phyloP scores from a whole-genome alignment of 2,329 filamentous ascomycete species.

The Alternaria ventricosa region DNA sequence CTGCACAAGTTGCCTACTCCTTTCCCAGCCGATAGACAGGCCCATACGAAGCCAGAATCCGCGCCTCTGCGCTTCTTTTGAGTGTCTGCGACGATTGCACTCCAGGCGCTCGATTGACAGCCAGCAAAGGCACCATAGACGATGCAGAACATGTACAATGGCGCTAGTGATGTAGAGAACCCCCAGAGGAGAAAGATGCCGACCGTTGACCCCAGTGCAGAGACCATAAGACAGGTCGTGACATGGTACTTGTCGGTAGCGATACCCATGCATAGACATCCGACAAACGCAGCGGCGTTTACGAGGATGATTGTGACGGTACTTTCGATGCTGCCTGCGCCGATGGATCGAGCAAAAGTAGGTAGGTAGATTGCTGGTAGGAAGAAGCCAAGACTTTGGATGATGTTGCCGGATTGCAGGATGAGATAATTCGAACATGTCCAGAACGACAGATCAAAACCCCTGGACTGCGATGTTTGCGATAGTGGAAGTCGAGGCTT shows the following conservation, averaged over 20 bases:
- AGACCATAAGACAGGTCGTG: conserved; percentile 47
- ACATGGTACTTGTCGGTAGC: conserved; percentile 51
- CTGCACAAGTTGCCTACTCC: conserved; percentile 60
- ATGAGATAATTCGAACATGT: conserved; percentile 41
- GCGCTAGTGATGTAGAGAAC: conserved; percentile 49
- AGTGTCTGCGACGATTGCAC: conserved; percentile 54
- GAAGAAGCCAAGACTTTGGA: conserved; percentile 54
- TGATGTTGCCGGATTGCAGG: conserved; percentile 52
- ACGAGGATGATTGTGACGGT: conserved; percentile 50
- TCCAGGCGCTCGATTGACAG: conserved; percentile 51
- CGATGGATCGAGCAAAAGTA: conserved; percentile 48
- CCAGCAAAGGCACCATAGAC: conserved; percentile 53
- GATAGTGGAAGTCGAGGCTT: conserved; percentile 54
- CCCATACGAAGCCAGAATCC: conserved; percentile 59
- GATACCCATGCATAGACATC: conserved; percentile 48
- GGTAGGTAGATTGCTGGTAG: conserved; percentile 54
- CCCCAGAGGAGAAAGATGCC: conserved; percentile 56
- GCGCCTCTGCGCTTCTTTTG: conserved; percentile 41
- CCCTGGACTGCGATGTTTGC: conserved; percentile 35
- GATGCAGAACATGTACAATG: conserved; percentile 53
- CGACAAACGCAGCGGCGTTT: conserved; percentile 49
- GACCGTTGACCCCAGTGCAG: conserved; percentile 44
- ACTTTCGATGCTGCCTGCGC: conserved; percentile 43
- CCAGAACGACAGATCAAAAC: conserved; percentile 49
- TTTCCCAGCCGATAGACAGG: conserved; percentile 56